Base-by-base conservation (phyloP, 2,329 filamentous ascomycete species). In the Pseudogymnoascus sp. region DNA sequence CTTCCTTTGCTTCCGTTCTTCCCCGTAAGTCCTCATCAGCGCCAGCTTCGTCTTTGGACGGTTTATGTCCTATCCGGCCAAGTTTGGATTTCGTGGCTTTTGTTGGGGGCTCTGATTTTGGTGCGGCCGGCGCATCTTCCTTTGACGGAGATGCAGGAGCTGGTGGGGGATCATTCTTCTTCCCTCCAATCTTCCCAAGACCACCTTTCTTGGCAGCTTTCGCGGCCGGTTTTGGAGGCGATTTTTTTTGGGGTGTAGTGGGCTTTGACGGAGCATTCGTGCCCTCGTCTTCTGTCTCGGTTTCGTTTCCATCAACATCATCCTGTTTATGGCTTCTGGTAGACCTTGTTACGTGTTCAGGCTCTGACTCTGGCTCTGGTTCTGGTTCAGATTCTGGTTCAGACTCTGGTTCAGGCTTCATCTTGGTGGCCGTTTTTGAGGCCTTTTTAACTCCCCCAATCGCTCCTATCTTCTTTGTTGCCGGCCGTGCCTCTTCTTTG, bases 121-220 rank as follows among this genome's bases (percentile, higher is more conserved):
- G 25, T 29, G n/a, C 15, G n/a, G 10, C 15, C 3, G n/a, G 29
- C 15, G 29, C 27, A 31, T 55, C 48, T 13, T 33, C 48, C 15
- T 55, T 55, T n/a, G 40, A n/a, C 4, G 52, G 18, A 33, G 62
- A 48, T 13, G 37, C 48, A 37, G 59, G 39, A 59, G 18, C 8
- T 33, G 60, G 55, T 4, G 40, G 58, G 29, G 37, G 39, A 12
- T 59, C 48, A 39, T 62, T 64, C 45, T 69, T 72, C 60, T 68
- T 69, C 13, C 65, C 66, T 31, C 69, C 69, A 25, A 72, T 67
- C 58, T 65, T 65, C 18, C 69, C 69, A 5, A 71, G 37, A 27
- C 65, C 67, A 4, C 63, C 64, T 62, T 65, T 67, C 52, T 65
- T 67, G 0, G 63, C 58, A 37, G 65, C 65, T 33, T 59, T 59